Base-by-base conservation (phyloP, 169 alveolate genomes). In the Plasmodium vinckei region DNA sequence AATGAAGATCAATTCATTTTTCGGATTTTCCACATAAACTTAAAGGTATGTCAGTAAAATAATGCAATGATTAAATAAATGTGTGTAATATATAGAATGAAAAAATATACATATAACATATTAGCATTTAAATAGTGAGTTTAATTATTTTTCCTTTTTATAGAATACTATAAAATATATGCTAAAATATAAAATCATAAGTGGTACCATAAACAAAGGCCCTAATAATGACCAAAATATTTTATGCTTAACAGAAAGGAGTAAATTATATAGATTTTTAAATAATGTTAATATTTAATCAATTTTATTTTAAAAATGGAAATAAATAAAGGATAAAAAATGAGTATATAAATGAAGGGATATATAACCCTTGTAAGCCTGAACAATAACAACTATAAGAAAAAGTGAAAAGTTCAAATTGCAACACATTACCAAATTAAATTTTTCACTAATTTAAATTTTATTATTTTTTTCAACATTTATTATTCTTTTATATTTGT, bases 31-130 rank as follows among this genome's bases (percentile, higher is more conserved):
- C 88, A 75, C 25, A 75, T 75, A 13, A 75, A 75, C 54, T 49
- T 75, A 75, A 75, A 75, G 73, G 88, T 75, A 12, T 64, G 23
- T n/a, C n/a, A n/a, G n/a, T n/a, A n/a, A n/a, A n/a, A n/a, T n/a
- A n/a, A 33, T 7, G 2, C 5, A 27, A n/a, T 12, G 15, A 27
- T 5, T 33, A 5, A 27, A 9, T 12, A n/a, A 65, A 6, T 1
- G 6, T 13, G 59, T 21, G 54, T 9, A 25, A 4, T 9, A 15
- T 17, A 21, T 42, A 23, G n/a, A 13, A 46, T 9, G 47, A 13
- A 47, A 19, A 64, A 17, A 13, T 46, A 15, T 10, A 9, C 21
- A 51, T 19, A 57, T 19, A 57, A 10, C 5, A 23, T 1, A 17
- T 3, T 39, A 21, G 53, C 9, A 27, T 46, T 46, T 7, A 61